Conservation (phyloP, 192 early-diverging fungal genomes). For the Spizellomyces punctatus region DNA sequence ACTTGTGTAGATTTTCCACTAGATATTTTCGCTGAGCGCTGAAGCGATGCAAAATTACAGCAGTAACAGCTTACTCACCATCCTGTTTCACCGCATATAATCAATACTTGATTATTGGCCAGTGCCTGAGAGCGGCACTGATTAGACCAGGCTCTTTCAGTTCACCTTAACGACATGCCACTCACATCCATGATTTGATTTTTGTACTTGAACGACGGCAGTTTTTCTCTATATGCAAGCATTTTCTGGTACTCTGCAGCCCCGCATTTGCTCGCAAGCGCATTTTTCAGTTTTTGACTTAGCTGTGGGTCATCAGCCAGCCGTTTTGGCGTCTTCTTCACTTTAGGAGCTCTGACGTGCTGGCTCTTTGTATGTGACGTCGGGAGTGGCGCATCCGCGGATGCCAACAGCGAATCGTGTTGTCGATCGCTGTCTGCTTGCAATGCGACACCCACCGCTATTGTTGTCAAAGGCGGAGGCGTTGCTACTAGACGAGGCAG, state of each 20-base stretch:
- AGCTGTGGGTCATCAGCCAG: neutral
- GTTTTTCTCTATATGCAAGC: slow-evolving; percentile 48
- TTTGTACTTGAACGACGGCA: slow-evolving; percentile 66
- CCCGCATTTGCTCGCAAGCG: neutral
- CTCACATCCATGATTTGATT: slow-evolving; percentile 51
- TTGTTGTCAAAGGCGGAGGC: slow-evolving; percentile 25
- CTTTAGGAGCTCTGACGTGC: neutral
- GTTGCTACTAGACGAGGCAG: slow-evolving; percentile 22
- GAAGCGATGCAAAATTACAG: neutral
- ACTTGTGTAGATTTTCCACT: slow-evolving; percentile 54
- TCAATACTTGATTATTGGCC: slow-evolving; percentile 57
- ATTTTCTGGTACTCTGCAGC: slow-evolving; percentile 33
- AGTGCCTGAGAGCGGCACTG: slow-evolving; percentile 3
- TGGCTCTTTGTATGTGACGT: neutral
- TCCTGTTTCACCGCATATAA: slow-evolving; percentile 83
- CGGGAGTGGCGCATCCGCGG: neutral
- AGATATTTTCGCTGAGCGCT: neutral
- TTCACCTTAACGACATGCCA: no score
- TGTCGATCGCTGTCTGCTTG: neutral
- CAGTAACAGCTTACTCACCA: neutral
- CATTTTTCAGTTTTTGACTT: slow-evolving; percentile 3
- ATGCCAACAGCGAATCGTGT: neutral
- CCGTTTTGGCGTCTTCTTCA: neutral
- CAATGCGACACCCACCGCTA: neutral
- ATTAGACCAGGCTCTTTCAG: no score